These are phyloP conservation scores for Talaromyces marneffei DNA, from an alignment of 2,329 filamentous ascomycete species.

Conservation along the genomic window DNA sequence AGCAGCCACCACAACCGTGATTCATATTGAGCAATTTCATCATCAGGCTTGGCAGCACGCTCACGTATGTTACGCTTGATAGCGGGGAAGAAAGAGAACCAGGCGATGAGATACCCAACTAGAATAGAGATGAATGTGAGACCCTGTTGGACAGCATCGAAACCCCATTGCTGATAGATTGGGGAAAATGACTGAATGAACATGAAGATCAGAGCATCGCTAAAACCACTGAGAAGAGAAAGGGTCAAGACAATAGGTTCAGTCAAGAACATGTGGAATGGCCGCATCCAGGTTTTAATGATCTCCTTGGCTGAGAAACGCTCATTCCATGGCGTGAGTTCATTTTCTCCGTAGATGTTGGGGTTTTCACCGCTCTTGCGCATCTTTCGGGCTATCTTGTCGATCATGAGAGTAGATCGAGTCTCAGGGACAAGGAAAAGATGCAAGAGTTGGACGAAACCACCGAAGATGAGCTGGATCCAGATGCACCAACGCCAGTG, in stretches of 20 bases:
- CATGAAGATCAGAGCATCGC: conserved; percentile 61
- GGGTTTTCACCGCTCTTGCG: conserved; percentile 54
- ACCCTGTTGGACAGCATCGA: conserved; percentile 45
- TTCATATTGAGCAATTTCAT: conserved; percentile 59
- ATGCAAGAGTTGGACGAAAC: conserved; percentile 61
- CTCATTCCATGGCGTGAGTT: conserved; percentile 56
- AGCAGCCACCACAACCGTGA: conserved; percentile 56
- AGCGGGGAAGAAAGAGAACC: conserved; percentile 51
- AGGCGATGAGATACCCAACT: conserved; percentile 57
- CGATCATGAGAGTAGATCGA: conserved; percentile 68
- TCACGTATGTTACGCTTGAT: conserved; percentile 47
- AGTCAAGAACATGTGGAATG: conserved; percentile 59
- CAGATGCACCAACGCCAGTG: conserved; percentile 74
- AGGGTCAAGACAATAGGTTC: conserved; percentile 60
- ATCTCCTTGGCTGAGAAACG: conserved; percentile 57
- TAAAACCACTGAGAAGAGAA: conserved; percentile 58
- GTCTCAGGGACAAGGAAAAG: conserved; percentile 71
- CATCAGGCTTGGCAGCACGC: conserved; percentile 41
- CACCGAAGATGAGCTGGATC: conserved; percentile 78
- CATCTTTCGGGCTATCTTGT: conserved; percentile 69
- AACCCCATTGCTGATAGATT: conserved; percentile 57
- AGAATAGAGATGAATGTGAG: conserved; percentile 53
- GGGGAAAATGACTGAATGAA: conserved; percentile 58
- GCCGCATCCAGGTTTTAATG: conserved; percentile 52
- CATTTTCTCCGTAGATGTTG: conserved; percentile 66